Evolutionary conservation across 1,284 basidiomycete species (phyloP), one percentile per base, ranked within the genome.

Genomic region (Cryptococcus floricola): DNA sequence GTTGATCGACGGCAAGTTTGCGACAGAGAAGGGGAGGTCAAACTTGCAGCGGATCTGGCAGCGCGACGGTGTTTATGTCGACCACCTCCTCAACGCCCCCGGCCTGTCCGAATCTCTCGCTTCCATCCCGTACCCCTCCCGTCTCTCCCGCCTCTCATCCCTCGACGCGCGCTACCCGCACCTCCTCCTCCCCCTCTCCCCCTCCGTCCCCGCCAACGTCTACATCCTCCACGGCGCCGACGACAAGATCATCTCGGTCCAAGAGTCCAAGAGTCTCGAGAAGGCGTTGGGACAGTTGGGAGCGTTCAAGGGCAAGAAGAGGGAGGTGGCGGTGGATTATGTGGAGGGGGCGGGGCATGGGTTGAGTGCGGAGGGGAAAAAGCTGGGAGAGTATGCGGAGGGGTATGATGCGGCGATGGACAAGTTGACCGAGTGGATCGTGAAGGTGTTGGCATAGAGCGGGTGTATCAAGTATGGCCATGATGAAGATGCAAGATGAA

Each of bases 331-430:
- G 6, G 14, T 41, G 14, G 46, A 39, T n/a, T 59, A 50, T 54
- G 48, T 59, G 27, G 48, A 56, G 39, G 54, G 53, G 18, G 54
- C 58, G n/a, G 42, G 16, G 10, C 53, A 56, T 50, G 53, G 50
- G 4, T 39, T 59, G 18, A 8, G 31, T 10, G 31, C 31, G 7
- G 31, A 34, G 31, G 31, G 31, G 10, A 34, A 56, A 10, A 34
- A 34, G 31, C 7, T 34, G 31, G 31, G 31, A 6, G 31, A 34
- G 10, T 34, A 34, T 34, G 31, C 31, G 6, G 31, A 34, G 10
- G 31, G 31, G 31, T 34, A 34, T 34, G 31, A 34, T 10, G 5
- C 3, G 31, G 31, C 31, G 10, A 34, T 34, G 31, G 31, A 34
- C 31, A 34, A 34, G 31, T 34, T 34, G 31, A 34, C 31, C 31